Evolutionary conservation across 495 filamentous ascomycete species (phyloP), one percentile per base, ranked within the genome.

Genomic region (Daldinia childiae): DNA sequence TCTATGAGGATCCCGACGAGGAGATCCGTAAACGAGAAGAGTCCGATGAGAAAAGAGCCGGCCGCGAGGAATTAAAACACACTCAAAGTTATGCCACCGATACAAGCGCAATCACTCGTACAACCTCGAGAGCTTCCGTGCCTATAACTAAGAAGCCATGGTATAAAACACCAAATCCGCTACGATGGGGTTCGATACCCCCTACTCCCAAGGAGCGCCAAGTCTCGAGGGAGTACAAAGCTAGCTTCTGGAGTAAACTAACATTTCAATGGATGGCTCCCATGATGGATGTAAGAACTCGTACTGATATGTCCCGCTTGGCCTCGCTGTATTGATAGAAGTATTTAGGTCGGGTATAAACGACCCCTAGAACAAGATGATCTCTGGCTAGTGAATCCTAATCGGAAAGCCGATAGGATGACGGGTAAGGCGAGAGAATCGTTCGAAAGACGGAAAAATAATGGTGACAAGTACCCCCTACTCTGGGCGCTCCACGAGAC

Each of bases 371-470:
- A 97, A 71, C 79, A 89, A 38, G 90, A 90, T 75, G 95, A 98
- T 76, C 88, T 98, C 63, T 97, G 94, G 89, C 83, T 82, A 1
- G 91, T 98, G 54, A 97, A 97, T 69, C 94, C 94, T 0, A 77
- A 91, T 62, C 86, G 95, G 43, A 82, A 87, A n/a, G 89, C 91
- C 41, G 87, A 92, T 24, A 77, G 87, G 4, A 75, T 97, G 74
- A 87, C 90, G 9, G 76, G 78, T 7, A 91, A 87, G 72, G 79
- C 95, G 26, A 81, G 87, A 24, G 84, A 81, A 36, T 87, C 91
- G 0, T 92, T 97, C 73, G 80, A 90, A 64, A 85, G 82, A 58
- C 87, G 93, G 6, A 83, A 87, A 6, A 83, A 83, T 38, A 82
- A 87, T 26, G 92, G 92, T 26, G 87, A 89, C 39, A 91, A 92